Base-by-base conservation (phyloP, 2,329 filamentous ascomycete species). In the Claviceps paspali region DNA sequence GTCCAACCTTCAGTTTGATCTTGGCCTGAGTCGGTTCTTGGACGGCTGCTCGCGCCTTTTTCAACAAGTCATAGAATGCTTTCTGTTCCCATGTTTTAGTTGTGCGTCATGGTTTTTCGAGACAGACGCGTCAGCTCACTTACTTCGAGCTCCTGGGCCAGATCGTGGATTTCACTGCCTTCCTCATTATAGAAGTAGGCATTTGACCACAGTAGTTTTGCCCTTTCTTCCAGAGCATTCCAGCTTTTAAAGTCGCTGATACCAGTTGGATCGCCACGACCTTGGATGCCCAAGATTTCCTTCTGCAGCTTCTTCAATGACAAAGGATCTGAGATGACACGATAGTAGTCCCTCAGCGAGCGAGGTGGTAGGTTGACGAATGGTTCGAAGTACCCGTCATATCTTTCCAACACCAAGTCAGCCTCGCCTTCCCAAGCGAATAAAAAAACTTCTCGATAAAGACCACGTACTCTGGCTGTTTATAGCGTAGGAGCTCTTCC, bases 121-220 rank as follows among this genome's bases (percentile, higher is more conserved):
- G 6, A 8, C n/a, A 17, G 14, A 10, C 6, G 8, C 10, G 5
- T 15, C 14, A n/a, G 5, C 4, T n/a, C 15, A 19, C 49, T 34
- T 62, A 84, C 83, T 73, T 92, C 79, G 6, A 95, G 71, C 41
- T 91, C 77, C 34, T 77, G 73, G 1, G 85, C 84, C 42, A 91
- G 65, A 17, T 73, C 66, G 45, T 78, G 84, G 36, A 94, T 87
- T 12, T 85, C 80, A 50, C 87, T 94, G 4, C 80, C 82, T 52
- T 94, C 86, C 55, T 94, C 84, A 47, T 95, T 95, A 64, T 88
- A 95, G 41, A 79, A 79, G 50, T 77, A 81, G 0, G 86, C 85
- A 56, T 95, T 95, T 34, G 70, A 71, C 87, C 87, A 95, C 30
- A 95, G 76, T 36, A 83, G 68, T 49, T 77, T 82, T 10, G 83